These are phyloP conservation scores for Eucalyptus curtisii DNA, from an alignment of 345 rosid genomes.

Conservation along the genomic window DNA sequence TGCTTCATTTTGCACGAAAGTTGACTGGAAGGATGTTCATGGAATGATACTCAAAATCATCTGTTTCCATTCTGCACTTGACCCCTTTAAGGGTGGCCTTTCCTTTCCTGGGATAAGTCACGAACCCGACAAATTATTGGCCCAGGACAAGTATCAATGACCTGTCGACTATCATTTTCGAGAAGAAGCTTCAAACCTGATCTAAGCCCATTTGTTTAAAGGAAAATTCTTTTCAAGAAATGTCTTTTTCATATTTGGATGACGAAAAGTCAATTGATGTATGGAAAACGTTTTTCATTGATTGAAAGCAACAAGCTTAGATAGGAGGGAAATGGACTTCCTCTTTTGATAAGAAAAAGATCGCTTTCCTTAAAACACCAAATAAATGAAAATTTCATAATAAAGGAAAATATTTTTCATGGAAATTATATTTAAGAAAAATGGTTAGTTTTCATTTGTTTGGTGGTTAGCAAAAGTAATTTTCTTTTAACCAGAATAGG, in stretches of 20 bases:
- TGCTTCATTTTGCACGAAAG: neutral
- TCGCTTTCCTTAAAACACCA: neutral
- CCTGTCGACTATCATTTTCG: neutral
- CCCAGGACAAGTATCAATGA: neutral
- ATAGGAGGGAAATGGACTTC: neutral
- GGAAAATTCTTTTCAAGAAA: neutral
- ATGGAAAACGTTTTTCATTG: neutral
- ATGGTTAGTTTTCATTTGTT: neutral
- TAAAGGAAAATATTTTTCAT: neutral
- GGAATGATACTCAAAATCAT: neutral
- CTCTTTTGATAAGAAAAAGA: neutral
- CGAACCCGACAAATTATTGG: neutral
- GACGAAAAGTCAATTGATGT: rapidly evolving
- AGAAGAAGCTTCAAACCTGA: neutral
- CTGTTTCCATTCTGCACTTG: neutral
- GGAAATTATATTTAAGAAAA: neutral
- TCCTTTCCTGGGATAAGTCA: neutral
- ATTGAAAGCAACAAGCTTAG: neutral
- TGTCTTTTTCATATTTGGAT: neutral
- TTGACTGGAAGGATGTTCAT: neutral
- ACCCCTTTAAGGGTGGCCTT: neutral
- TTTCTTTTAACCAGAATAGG: too few relatives aligned
- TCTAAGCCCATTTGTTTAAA: neutral
- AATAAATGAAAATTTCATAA: neutral
- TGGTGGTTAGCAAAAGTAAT: too few relatives aligned